A percentile compares a stretch with the other conserved stretches of the same genome.
phyloP scores from a whole-genome alignment of 169 alveolate genomes.

The Perkinsus olseni region DNA sequence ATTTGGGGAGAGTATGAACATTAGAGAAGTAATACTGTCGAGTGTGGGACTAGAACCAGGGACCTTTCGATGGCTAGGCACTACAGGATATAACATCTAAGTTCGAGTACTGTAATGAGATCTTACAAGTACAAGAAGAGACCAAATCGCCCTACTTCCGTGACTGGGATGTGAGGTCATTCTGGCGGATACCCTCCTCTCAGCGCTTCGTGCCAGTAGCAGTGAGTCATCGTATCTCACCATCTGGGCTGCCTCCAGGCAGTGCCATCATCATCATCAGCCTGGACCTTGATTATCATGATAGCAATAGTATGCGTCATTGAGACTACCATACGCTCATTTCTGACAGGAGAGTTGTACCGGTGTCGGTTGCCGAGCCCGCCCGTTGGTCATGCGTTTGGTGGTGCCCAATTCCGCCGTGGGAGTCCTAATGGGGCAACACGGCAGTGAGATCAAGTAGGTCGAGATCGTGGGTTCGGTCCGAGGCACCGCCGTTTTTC shows the following conservation, averaged over 20 bases:
- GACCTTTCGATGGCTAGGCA: background rate
- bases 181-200: background rate
- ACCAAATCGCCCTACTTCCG: background rate
- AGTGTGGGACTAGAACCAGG: background rate
- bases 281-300: background rate
- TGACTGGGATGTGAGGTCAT: background rate
- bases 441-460: background rate
- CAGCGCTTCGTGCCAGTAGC: too few species aligned
- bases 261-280: too few species aligned
- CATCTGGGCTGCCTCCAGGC: too few species aligned
- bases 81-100: background rate
- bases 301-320: background rate
- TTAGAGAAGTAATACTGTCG: background rate
- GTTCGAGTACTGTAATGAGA: background rate
- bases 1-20: background rate
- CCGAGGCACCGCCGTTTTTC: too few species aligned
- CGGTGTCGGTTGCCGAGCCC: too few species aligned
- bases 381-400: background rate
- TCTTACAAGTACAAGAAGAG: background rate
- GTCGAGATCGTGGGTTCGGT: too few species aligned
- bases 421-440: background rate
- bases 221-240: too few species aligned
- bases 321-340: too few species aligned
- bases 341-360: too few species aligned
- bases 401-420: background rate